Conservation (phyloP, 345 rosid genomes). For the Noccaea bulbosa region DNA sequence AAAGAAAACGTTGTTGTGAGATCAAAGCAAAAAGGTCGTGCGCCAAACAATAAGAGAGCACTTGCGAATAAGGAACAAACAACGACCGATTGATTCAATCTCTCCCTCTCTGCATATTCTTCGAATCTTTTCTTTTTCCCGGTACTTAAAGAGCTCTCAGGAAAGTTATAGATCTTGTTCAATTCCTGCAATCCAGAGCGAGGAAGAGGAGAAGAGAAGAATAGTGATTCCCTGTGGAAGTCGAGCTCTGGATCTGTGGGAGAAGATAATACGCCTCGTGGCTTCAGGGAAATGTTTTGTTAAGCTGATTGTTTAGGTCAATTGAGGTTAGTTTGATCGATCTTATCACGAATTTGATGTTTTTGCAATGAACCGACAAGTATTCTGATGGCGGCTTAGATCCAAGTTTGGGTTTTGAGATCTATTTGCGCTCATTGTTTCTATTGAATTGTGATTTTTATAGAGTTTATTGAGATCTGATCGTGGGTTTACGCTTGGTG, state of each 20-base stretch:
- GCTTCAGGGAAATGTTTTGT: slow-evolving; percentile 23
- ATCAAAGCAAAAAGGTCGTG: slow-evolving; percentile 48
- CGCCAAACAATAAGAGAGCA: slow-evolving; percentile 27
- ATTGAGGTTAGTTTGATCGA: slow-evolving; percentile 38
- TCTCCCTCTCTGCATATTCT: slow-evolving; percentile 44
- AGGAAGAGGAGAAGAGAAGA: not conserved
- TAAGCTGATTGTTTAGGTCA: slow-evolving; percentile 37
- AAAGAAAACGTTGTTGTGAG: slow-evolving; percentile 40
- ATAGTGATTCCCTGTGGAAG: slow-evolving; percentile 27
- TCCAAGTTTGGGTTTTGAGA: slow-evolving; percentile 32
- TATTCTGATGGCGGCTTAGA: slow-evolving; percentile 28
- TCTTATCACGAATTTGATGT: slow-evolving; percentile 12
- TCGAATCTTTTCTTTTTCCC: slow-evolving; percentile 26
- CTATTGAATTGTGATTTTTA: slow-evolving; percentile 7
- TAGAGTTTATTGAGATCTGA: slow-evolving; percentile 34
- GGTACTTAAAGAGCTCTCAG: slow-evolving; percentile 15
- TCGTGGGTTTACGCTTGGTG: slow-evolving; percentile 25
- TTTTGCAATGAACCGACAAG: slow-evolving; percentile 17
- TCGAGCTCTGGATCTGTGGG: slow-evolving; percentile 21
- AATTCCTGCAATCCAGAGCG: slow-evolving; percentile 5
- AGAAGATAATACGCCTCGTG: slow-evolving; percentile 10
- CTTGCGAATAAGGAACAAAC: slow-evolving; percentile 8
- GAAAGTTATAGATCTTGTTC: slow-evolving; percentile 26
- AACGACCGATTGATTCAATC: slow-evolving; percentile 27
- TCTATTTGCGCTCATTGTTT: slow-evolving; percentile 24